Evolutionary conservation across 345 rosid genomes (phyloP).

Genomic region (Mallotus nudiflorus): DNA sequence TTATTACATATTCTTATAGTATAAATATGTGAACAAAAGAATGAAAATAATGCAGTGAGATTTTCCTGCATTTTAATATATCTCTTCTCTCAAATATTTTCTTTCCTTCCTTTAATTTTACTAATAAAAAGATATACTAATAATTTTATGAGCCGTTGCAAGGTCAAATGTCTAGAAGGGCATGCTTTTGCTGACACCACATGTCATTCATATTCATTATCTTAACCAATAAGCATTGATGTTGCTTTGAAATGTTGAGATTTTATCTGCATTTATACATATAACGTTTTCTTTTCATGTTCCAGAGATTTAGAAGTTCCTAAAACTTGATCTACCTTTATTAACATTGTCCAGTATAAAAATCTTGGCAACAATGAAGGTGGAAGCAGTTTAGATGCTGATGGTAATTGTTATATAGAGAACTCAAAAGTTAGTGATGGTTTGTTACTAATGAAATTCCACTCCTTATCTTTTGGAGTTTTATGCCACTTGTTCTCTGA

Average conservation of each 20-base stretch:
- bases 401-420: conserved; percentile 30
- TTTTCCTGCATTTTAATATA: too few species aligned
- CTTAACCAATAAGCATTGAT: too few species aligned
- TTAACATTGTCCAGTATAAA: conserved; percentile 28
- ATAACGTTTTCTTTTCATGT: background rate
- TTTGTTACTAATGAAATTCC: conserved; percentile 53
- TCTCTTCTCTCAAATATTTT: too few species aligned
- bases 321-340: conserved; percentile 33
- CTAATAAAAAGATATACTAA: conserved; percentile 32
- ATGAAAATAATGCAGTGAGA: too few species aligned
- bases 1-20: too few species aligned
- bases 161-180: conserved; percentile 51
- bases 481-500: conserved; percentile 43
- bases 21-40: too few species aligned
- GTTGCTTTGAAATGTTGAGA: too few species aligned
- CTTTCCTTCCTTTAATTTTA: too few species aligned
- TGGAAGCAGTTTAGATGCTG: conserved; percentile 20
- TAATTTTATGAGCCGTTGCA: conserved; percentile 46
- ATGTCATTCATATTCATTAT: background rate
- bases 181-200: conserved; percentile 16
- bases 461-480: conserved; percentile 37
- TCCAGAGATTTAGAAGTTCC: conserved; percentile 54
- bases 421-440: conserved; percentile 50
- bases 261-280: background rate
- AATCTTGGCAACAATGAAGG: conserved; percentile 15